phyloP scores from a whole-genome alignment of 495 filamentous ascomycete species.

The Stereocaulon alpinum region DNA sequence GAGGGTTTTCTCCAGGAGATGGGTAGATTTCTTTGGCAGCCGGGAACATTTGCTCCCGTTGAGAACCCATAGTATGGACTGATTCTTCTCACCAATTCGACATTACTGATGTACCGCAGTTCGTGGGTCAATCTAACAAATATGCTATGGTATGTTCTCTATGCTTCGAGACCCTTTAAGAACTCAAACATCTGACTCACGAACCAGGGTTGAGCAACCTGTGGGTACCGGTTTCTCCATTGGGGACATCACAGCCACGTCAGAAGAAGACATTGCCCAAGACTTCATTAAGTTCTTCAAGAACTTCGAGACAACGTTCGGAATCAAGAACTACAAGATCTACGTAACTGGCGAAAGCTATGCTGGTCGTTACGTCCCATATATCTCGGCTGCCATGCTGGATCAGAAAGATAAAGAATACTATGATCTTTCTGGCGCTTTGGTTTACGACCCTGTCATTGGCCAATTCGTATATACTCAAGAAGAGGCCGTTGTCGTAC shows the following conservation, averaged over 20 bases:
- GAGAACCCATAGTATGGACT: conserved; percentile 44
- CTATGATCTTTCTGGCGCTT: conserved; percentile 33
- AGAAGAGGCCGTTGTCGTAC: conserved; percentile 31
- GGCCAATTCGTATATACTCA: conserved; percentile 34
- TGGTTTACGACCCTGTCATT: conserved; percentile 36
- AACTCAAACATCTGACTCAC: conserved; percentile 29
- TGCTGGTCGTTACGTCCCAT: conserved; percentile 44
- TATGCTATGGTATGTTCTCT: conserved; percentile 41
- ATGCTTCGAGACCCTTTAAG: not conserved
- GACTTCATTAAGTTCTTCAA: conserved; percentile 55
- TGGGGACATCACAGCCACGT: conserved; percentile 42
- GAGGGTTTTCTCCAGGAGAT: conserved; percentile 59
- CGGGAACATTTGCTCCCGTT: conserved; percentile 46
- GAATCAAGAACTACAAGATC: conserved; percentile 50
- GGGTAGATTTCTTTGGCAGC: conserved; percentile 52
- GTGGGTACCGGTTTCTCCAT: conserved; percentile 47
- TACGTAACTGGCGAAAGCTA: conserved; percentile 55
- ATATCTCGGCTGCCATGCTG: conserved; percentile 43
- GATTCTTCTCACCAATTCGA: too few relatives aligned
- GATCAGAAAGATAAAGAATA: conserved; percentile 38
- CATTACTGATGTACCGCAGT: conserved; percentile 12
- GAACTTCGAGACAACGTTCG: conserved; percentile 51
- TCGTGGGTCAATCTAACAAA: conserved; percentile 57
- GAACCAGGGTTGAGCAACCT: conserved; percentile 41
- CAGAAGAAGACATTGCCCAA: conserved; percentile 45